Conservation (phyloP, 2,329 filamentous ascomycete species). For the Penicillium digitatum region DNA sequence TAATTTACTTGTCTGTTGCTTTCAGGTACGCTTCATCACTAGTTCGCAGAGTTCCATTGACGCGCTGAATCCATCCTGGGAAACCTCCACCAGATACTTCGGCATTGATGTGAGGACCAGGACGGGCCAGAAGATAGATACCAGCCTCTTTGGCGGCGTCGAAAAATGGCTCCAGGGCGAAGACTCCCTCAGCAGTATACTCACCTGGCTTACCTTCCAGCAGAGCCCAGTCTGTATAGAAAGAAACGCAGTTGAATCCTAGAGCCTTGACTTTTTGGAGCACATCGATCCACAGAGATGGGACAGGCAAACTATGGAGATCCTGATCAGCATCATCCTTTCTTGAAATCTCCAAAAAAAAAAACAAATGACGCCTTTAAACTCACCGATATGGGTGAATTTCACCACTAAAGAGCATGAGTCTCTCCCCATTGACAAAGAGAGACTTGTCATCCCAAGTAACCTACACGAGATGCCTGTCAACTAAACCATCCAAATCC, state of each 20-base stretch:
- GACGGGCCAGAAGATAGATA: slow-evolving; percentile 69
- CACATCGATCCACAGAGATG: slow-evolving; percentile 63
- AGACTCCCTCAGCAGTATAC: slow-evolving; percentile 67
- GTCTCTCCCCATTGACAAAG: slow-evolving; percentile 64
- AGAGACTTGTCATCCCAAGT: slow-evolving; percentile 72
- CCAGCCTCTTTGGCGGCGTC: slow-evolving; percentile 68
- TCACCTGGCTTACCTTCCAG: slow-evolving; percentile 68
- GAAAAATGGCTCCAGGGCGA: slow-evolving; percentile 70
- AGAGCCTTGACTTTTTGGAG: slow-evolving; percentile 80
- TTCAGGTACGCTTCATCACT: slow-evolving; percentile 58
- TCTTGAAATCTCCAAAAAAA: background rate
- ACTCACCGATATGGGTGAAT: slow-evolving; percentile 63
- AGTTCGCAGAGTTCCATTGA: slow-evolving; percentile 63
- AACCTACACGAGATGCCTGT: slow-evolving; percentile 38
- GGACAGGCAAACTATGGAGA: slow-evolving; percentile 53
- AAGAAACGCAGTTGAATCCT: slow-evolving; percentile 74
- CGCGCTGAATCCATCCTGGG: slow-evolving; percentile 71
- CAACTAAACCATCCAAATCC: background rate
- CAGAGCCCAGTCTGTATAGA: slow-evolving; percentile 75
- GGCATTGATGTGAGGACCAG: slow-evolving; percentile 74
- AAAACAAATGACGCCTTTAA: background rate
- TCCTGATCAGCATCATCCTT: background rate
- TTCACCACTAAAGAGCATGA: slow-evolving; percentile 70
- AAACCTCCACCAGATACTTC: slow-evolving; percentile 74
- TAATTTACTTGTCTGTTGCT: slow-evolving; percentile 60